phyloP scores from a whole-genome alignment of 2,329 filamentous ascomycete genomes.

The Ophiostoma populinum region DNA sequence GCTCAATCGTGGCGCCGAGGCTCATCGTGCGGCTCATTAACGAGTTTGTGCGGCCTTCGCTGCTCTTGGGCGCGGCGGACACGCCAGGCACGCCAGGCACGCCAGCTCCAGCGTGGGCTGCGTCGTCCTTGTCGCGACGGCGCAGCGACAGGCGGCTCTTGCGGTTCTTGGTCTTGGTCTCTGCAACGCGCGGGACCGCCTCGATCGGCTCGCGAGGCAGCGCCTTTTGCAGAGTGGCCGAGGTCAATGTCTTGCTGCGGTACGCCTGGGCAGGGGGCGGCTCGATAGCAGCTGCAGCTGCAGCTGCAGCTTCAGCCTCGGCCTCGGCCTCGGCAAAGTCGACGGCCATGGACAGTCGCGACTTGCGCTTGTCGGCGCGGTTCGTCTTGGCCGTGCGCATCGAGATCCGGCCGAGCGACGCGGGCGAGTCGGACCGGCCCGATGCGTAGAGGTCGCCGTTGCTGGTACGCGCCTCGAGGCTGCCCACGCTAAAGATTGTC shows the following conservation, averaged over 20 bases:
- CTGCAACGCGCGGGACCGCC: too few relatives aligned
- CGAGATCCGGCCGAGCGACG: background rate
- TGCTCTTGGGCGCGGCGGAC: too few relatives aligned
- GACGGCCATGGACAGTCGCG: conserved; percentile 9
- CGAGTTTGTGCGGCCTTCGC: too few relatives aligned
- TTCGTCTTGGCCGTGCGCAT: background rate
- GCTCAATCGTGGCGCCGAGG: conserved; percentile 16
- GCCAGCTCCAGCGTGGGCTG: too few relatives aligned
- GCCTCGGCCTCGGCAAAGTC: conserved; percentile 3
- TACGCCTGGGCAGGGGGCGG: background rate
- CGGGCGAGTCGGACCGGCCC: background rate
- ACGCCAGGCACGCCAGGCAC: too few relatives aligned
- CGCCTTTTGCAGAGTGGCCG: background rate
- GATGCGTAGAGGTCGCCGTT: conserved; percentile 4
- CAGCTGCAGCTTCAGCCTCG: background rate
- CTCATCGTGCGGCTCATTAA: conserved; percentile 16
- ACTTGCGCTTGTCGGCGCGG: conserved; percentile 16
- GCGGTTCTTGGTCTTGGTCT: background rate
- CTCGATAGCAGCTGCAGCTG: background rate
- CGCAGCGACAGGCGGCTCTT: conserved; percentile 1
- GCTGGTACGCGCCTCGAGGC: conserved; percentile 18
- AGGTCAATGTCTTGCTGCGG: background rate
- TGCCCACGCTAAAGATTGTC: conserved; percentile 33
- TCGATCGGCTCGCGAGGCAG: background rate
- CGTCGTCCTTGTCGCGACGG: conserved; percentile 2